A percentile compares a stretch with the other conserved stretches of the same genome.
Conservation (phyloP, 148 eudicot genomes). For the Chenopodium album region DNA sequence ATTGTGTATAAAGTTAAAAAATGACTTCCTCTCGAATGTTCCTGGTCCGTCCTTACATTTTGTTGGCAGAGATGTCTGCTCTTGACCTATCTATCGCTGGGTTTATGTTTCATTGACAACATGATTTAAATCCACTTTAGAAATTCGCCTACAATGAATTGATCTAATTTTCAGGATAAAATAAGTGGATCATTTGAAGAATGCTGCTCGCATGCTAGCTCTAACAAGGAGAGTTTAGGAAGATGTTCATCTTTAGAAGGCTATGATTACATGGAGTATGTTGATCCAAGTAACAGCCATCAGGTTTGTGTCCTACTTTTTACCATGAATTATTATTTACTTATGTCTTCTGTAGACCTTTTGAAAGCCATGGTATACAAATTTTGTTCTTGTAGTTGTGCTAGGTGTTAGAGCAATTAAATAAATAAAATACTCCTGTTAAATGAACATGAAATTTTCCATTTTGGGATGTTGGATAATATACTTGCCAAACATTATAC, state of each 20-base stretch:
- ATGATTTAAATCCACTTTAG: neutral
- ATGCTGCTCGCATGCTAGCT: constrained; percentile 75
- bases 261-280: constrained; percentile 44
- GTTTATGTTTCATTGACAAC: neutral
- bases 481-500: too few relatives aligned
- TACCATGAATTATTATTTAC: neutral
- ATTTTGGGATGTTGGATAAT: too few relatives aligned
- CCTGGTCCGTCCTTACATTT: neutral
- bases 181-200: constrained; percentile 45
- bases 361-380: neutral
- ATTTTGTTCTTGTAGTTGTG: too few relatives aligned
- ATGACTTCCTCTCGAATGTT: neutral
- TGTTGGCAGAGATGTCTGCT: neutral
- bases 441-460: too few relatives aligned
- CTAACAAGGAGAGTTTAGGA: constrained; percentile 85
- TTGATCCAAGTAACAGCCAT: constrained; percentile 29
- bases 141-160: neutral
- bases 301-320: constrained; percentile 37
- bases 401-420: too few relatives aligned
- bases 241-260: constrained; percentile 86
- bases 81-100: neutral
- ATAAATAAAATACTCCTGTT: too few relatives aligned
- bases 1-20: neutral
- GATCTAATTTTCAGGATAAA: constrained; percentile 46
- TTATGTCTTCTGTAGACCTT: neutral